Percentiles rank a stretch among this genome's conserved stretches.
phyloP scores from a whole-genome alignment of 768 basidiomycete genomes.

The Dacryopinax spathularia region DNA sequence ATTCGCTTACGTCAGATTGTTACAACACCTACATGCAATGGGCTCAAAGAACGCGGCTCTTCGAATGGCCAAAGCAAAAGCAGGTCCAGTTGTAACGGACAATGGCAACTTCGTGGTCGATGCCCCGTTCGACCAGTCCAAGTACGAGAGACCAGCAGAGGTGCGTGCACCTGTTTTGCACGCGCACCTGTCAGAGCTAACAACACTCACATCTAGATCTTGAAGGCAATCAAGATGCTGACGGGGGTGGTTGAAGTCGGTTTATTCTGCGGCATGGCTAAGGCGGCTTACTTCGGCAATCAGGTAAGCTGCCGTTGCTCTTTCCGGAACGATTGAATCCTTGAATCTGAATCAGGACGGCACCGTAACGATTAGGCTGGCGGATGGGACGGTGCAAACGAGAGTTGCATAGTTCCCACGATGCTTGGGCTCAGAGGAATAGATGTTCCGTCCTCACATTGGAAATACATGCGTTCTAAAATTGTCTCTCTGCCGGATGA shows the following conservation, averaged over 20 bases:
- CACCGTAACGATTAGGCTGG: constrained; percentile 3
- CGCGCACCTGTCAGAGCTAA: background rate
- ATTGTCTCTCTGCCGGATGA: too few relatives aligned
- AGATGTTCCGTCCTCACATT: too few relatives aligned
- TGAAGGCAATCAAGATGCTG: constrained; percentile 75
- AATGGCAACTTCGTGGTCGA: constrained; percentile 98
- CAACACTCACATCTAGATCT: constrained; percentile 35
- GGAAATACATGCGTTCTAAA: too few relatives aligned
- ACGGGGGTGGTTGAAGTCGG: constrained; percentile 99
- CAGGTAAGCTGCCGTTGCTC: constrained; percentile 31
- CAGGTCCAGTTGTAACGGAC: constrained; percentile 91
- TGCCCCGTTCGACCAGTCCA: constrained; percentile 65
- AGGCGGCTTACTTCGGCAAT: constrained; percentile 95
- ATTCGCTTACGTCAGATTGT: constrained; percentile 83
- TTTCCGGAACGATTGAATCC: background rate
- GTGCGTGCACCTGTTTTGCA: constrained; percentile 26
- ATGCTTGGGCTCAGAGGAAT: too few relatives aligned
- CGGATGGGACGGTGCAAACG: background rate
- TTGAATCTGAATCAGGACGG: background rate
- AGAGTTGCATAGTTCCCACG: too few relatives aligned
- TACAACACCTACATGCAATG: constrained; percentile 45
- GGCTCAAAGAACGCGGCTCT: constrained; percentile 56
- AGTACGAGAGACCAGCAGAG: constrained; percentile 50
- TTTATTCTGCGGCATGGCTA: constrained; percentile 83
- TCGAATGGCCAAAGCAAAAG: constrained; percentile 78